Conservation (phyloP, 129 eudicot species). For the Lactuca saligna region DNA sequence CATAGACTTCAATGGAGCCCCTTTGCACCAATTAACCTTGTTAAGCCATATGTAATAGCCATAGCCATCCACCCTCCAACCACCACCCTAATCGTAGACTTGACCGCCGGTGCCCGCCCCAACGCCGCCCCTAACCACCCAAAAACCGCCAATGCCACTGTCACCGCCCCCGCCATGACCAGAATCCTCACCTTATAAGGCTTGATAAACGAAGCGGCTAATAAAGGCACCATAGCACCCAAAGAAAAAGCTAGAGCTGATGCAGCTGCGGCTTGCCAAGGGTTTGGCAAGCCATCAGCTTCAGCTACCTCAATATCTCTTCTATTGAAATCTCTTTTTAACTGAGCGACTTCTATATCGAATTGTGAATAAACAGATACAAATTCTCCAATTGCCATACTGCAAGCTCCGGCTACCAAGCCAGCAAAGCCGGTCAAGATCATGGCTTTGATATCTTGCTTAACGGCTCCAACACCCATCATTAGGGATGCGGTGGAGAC, state of each 20-base stretch:
- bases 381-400: slow-evolving; percentile 73
- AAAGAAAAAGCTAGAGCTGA: slow-evolving; percentile 56
- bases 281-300: slow-evolving; percentile 46
- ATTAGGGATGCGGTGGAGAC: slow-evolving; percentile 66
- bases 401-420: slow-evolving; percentile 61
- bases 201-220: slow-evolving; percentile 57
- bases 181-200: slow-evolving; percentile 43
- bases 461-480: slow-evolving; percentile 73
- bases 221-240: slow-evolving; percentile 65
- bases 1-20: slow-evolving; percentile 28
- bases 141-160: slow-evolving; percentile 47
- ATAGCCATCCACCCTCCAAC: slow-evolving; percentile 74
- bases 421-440: slow-evolving; percentile 66
- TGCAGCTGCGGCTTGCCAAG: slow-evolving; percentile 58
- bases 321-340: slow-evolving; percentile 35
- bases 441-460: slow-evolving; percentile 54
- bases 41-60: slow-evolving; percentile 61
- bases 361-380: slow-evolving; percentile 66
- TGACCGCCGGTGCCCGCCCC: slow-evolving; percentile 46
- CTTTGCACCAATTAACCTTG: slow-evolving; percentile 55
- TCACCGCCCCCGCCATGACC: slow-evolving; percentile 53
- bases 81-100: slow-evolving; percentile 52
- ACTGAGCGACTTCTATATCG: slow-evolving; percentile 58
- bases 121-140: slow-evolving; percentile 67
- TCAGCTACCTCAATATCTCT: slow-evolving; percentile 18